These are phyloP conservation scores for Lathyrus aphaca DNA, from an alignment of 306 rosid species.

Conservation along the genomic window DNA sequence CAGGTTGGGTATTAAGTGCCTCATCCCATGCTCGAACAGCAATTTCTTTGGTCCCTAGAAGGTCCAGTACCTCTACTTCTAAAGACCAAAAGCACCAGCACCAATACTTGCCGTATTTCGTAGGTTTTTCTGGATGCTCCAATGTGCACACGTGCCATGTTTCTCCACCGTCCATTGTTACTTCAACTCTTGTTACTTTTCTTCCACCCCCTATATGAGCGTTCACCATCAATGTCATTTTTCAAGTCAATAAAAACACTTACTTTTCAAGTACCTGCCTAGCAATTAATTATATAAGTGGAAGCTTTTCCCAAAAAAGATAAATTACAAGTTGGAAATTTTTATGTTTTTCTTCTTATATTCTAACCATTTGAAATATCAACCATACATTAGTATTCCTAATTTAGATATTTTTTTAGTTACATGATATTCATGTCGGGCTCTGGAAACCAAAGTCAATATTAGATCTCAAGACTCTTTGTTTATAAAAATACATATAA, in stretches of 20 bases:
- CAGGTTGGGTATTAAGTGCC: conserved; percentile 81
- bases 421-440: too few species aligned
- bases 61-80: conserved; percentile 75
- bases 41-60: conserved; percentile 70
- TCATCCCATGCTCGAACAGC: conserved; percentile 96
- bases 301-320: neutral
- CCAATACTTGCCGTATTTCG: conserved; percentile 82
- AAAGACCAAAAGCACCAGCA: conserved; percentile 97
- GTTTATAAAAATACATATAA: too few species aligned
- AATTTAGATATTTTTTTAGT: too few species aligned
- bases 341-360: neutral
- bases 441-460: too few species aligned
- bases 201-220: conserved; percentile 85
- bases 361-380: neutral
- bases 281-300: neutral
- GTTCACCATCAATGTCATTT: neutral
- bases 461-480: too few species aligned
- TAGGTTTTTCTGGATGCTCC: conserved; percentile 68
- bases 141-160: conserved; percentile 66
- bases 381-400: neutral
- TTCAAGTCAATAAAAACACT: neutral
- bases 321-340: too few species aligned
- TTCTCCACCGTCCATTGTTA: conserved; percentile 77
- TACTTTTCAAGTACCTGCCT: neutral
- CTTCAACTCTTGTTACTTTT: conserved; percentile 88